These are phyloP conservation scores for Termitomyces sp. DNA, from an alignment of 768 basidiomycete genomes.

Conservation along the genomic window DNA sequence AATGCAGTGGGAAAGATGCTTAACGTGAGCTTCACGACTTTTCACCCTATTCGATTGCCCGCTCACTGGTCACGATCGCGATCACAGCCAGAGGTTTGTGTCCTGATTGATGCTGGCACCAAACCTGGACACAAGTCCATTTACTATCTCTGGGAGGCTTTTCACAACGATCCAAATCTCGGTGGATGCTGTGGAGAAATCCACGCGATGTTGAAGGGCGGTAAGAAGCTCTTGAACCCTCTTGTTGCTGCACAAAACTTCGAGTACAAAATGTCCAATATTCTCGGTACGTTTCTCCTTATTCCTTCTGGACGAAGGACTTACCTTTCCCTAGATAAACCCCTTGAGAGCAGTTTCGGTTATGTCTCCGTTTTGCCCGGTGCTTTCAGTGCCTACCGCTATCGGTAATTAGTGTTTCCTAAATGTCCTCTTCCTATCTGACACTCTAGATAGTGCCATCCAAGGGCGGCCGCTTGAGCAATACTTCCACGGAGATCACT, in stretches of 20 bases:
- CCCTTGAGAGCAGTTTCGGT: slow-evolving; percentile 91
- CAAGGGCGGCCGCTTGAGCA: slow-evolving; percentile 82
- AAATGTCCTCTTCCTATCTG: background rate
- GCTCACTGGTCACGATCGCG: background rate
- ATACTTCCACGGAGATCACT: slow-evolving; percentile 85
- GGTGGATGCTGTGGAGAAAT: slow-evolving; percentile 92
- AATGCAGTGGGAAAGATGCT: slow-evolving; percentile 81
- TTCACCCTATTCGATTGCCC: background rate
- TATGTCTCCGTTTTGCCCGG: slow-evolving; percentile 95
- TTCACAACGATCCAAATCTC: slow-evolving; percentile 71
- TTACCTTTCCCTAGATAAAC: slow-evolving; percentile 59
- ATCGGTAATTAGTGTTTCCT: slow-evolving; percentile 5
- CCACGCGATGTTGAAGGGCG: slow-evolving; percentile 95
- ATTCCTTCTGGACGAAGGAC: background rate
- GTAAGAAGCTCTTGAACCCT: slow-evolving; percentile 87
- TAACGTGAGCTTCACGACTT: slow-evolving; percentile 35
- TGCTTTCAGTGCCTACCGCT: slow-evolving; percentile 95
- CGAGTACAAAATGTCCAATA: slow-evolving; percentile 98
- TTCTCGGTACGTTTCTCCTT: slow-evolving; percentile 51
- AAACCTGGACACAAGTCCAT: slow-evolving; percentile 96
- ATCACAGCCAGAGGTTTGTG: slow-evolving; percentile 79
- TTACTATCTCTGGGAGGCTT: slow-evolving; percentile 92
- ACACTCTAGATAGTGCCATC: slow-evolving; percentile 56
- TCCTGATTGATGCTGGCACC: slow-evolving; percentile 92
- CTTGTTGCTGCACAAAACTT: slow-evolving; percentile 95